Evolutionary conservation across 148 eudicot genomes (phyloP).

Genomic region (Chenopodium album): DNA sequence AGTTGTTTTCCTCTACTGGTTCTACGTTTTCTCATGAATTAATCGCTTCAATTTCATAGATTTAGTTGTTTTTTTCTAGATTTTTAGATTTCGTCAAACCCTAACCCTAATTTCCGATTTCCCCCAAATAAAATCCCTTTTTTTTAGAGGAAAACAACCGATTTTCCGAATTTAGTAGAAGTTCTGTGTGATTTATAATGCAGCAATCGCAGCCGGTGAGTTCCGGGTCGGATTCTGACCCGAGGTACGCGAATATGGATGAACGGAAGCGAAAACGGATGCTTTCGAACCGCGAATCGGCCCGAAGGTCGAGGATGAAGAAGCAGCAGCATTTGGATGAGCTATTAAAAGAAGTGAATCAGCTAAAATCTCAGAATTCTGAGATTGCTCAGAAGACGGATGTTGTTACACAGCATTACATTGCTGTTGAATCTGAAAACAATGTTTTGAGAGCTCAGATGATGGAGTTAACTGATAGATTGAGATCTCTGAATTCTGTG

Average conservation of each 20-base stretch:
- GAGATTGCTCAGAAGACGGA: slow-evolving; percentile 42
- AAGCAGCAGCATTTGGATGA: slow-evolving; percentile 75
- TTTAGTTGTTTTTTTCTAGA: neutral
- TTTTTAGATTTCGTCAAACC: neutral
- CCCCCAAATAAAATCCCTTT: neutral
- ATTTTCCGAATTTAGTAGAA: slow-evolving; percentile 9
- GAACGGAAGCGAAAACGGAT: slow-evolving; percentile 79
- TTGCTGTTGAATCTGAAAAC: slow-evolving; percentile 54
- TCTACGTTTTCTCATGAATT: slow-evolving; percentile 73
- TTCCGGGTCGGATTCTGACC: slow-evolving; percentile 54
- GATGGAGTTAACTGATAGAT: slow-evolving; percentile 65
- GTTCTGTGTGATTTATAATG: neutral
- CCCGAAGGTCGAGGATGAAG: slow-evolving; percentile 73
- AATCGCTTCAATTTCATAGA: slow-evolving; percentile 6
- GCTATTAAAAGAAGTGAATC: slow-evolving; percentile 41
- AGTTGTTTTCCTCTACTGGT: slow-evolving; percentile 92
- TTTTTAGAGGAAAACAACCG: neutral
- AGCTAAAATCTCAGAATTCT: slow-evolving; percentile 50
- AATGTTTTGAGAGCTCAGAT: slow-evolving; percentile 73
- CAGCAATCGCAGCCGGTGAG: slow-evolving; percentile 44
- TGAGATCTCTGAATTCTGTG: slow-evolving; percentile 63
- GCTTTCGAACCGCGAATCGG: slow-evolving; percentile 87
- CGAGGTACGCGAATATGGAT: slow-evolving; percentile 46
- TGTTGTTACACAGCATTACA: slow-evolving; percentile 34
- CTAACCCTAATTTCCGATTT: slow-evolving; percentile 8